Evolutionary conservation across 805 yeast genomes (phyloP), one percentile per base, ranked within the genome.

Genomic region (Candida andamanensis): DNA sequence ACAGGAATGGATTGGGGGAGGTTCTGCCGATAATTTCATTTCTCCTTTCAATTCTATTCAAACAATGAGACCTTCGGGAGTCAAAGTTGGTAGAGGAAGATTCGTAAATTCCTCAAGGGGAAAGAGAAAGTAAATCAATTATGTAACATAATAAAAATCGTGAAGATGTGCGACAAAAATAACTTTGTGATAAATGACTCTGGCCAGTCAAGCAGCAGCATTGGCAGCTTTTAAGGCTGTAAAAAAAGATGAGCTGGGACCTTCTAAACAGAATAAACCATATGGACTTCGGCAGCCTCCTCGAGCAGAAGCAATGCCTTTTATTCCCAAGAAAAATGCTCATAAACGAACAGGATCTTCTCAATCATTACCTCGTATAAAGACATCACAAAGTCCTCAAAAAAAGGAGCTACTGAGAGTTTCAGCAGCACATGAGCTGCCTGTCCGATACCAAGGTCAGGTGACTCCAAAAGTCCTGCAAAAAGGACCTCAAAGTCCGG

Each of bases 1-100:
- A 41, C 79, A 81, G 45, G 86, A 85, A 47, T 92, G 94, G 81
- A 79, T 89, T 30, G 96, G 97, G 12, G 95, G 95, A n/a, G 92
- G 92, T 5, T 78, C 87, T 33, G 89, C 97, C 33, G 85, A 82
- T 58, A 83, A 83, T 46, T 78, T 78, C 45, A 77, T 83, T 30
- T 82, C 95, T 10, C 98, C 98, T n/a, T 92, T 92, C 44, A 52
- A 52, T 32, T 35, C 73, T 68, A 57, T 58, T 21, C 55, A 47
- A 22, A 52, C 53, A 30, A 48, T 61, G 12, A 54, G 67, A 44
- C 67, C 72, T 19, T 72, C 79, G 16, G 79, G 83, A 19, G 89
- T 87, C 14, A 75, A 71, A 38, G 84, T 90, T n/a, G 96, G 96
- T 6, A 71, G 76, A 36, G 95, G 97, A 11, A 71, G 95, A 47